These are phyloP conservation scores for Apiospora phragmitis DNA, from an alignment of 2,329 filamentous ascomycete species.

Conservation along the genomic window DNA sequence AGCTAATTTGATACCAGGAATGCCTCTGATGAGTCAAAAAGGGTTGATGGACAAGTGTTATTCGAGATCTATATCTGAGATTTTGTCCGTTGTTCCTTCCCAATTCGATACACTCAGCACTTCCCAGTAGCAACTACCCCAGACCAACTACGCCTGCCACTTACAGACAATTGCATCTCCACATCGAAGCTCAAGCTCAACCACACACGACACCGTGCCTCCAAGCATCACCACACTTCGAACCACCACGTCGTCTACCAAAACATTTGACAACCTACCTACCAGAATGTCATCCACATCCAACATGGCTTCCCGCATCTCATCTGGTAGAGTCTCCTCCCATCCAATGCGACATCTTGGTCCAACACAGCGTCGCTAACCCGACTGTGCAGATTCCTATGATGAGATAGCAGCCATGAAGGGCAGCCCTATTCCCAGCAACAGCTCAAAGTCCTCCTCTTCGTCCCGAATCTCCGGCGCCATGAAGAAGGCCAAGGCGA, in stretches of 20 bases:
- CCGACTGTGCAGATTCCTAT: not conserved
- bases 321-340: not conserved
- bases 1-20: not conserved
- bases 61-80: not conserved
- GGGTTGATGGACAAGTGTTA: not conserved
- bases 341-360: not conserved
- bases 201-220: not conserved
- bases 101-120: not conserved
- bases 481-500: conserved; percentile 6
- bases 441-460: not conserved
- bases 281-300: not conserved
- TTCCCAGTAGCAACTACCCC: not conserved
- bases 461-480: not conserved
- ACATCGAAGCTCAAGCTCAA: not conserved
- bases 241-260: not conserved
- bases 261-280: not conserved
- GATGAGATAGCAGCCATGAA: not conserved
- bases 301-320: conserved; percentile 2
- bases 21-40: not conserved
- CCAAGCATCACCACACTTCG: not conserved
- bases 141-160: not conserved
- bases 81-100: not conserved
- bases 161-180: not conserved
- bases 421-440: not conserved
- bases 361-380: not conserved